A percentile compares a stretch with the other conserved stretches of the same genome.
Evolutionary conservation across 345 rosid genomes (phyloP).

Genomic region (Iberis pinnata): DNA sequence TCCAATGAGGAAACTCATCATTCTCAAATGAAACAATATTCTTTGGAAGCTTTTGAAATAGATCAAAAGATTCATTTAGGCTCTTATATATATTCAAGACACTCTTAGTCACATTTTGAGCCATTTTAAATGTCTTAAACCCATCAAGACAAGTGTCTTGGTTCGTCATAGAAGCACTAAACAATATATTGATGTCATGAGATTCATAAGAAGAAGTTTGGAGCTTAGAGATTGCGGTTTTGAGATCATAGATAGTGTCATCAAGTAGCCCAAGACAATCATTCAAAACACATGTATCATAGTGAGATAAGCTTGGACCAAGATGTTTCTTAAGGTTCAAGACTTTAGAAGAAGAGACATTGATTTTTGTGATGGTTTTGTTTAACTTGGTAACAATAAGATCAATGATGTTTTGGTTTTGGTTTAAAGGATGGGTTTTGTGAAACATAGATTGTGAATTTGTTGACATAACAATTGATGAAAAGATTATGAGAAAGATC

Average conservation of each 20-base stretch:
- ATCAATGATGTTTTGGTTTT: conserved; percentile 30
- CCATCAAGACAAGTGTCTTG: conserved; percentile 94
- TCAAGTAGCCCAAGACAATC: conserved; percentile 69
- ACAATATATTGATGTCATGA: conserved; percentile 40
- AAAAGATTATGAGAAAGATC: too few species aligned
- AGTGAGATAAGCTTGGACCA: conserved; percentile 19
- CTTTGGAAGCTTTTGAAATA: conserved; percentile 54
- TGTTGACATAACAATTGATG: conserved; percentile 9
- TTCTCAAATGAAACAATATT: conserved; percentile 28
- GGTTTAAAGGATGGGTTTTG: conserved; percentile 6
- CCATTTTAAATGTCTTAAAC: conserved; percentile 28
- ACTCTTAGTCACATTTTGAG: background rate
- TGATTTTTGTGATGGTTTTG: conserved; percentile 40
- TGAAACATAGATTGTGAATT: conserved; percentile 2
- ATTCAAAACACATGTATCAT: conserved; percentile 38
- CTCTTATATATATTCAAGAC: conserved; percentile 51
- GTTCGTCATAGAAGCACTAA: conserved; percentile 74
- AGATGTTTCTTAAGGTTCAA: conserved; percentile 21
- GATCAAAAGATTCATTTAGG: conserved; percentile 52
- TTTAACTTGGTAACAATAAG: conserved; percentile 48
- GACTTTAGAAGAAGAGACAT: conserved; percentile 43
- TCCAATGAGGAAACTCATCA: conserved; percentile 56
- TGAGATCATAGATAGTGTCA: conserved; percentile 42
- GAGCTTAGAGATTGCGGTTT: conserved; percentile 39
- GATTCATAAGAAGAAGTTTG: background rate